Evolutionary conservation across 2,329 filamentous ascomycete species (phyloP).

Genomic region (Ceratocystis destructans): DNA sequence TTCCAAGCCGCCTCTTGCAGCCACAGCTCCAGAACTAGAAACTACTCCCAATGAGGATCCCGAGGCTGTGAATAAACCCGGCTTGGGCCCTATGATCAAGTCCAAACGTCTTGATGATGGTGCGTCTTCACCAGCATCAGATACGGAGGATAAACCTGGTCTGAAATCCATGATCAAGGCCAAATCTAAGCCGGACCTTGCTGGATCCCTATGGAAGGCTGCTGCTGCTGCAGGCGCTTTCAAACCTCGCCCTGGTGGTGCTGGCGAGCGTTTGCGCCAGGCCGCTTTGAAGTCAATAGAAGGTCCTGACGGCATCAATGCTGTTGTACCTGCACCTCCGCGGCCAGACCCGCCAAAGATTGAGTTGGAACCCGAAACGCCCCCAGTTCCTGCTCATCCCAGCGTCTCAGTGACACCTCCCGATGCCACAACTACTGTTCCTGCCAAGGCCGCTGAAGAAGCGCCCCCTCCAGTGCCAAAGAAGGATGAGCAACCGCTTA

Average conservation of each 20-base stretch:
- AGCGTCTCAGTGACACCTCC: conserved; percentile 22
- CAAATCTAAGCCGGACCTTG: conserved; percentile 60
- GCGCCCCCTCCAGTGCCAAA: conserved; percentile 23
- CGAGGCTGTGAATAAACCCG: conserved; percentile 40
- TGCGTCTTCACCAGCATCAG: conserved; percentile 15
- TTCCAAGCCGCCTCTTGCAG: conserved; percentile 13
- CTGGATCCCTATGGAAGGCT: conserved; percentile 65
- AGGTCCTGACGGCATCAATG: conserved; percentile 78
- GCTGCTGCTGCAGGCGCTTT: conserved; percentile 53
- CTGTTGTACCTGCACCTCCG: conserved; percentile 69
- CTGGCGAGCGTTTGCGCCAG: conserved; percentile 61
- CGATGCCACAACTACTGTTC: background rate
- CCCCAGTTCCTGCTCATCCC: conserved; percentile 21
- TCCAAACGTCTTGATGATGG: conserved; percentile 44
- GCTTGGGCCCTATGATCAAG: conserved; percentile 82
- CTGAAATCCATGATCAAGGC: conserved; percentile 84
- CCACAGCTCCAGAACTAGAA: conserved; percentile 22
- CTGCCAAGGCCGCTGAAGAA: conserved; percentile 5
- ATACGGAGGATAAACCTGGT: conserved; percentile 49
- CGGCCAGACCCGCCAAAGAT: conserved; percentile 26
- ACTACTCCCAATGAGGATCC: conserved; percentile 16
- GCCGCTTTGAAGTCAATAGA: conserved; percentile 44
- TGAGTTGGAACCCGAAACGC: conserved; percentile 26
- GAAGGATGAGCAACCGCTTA: conserved; percentile 27
- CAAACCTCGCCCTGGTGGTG: conserved; percentile 77